Conservation (phyloP, 306 rosid species). For the Casuarina glauca region DNA sequence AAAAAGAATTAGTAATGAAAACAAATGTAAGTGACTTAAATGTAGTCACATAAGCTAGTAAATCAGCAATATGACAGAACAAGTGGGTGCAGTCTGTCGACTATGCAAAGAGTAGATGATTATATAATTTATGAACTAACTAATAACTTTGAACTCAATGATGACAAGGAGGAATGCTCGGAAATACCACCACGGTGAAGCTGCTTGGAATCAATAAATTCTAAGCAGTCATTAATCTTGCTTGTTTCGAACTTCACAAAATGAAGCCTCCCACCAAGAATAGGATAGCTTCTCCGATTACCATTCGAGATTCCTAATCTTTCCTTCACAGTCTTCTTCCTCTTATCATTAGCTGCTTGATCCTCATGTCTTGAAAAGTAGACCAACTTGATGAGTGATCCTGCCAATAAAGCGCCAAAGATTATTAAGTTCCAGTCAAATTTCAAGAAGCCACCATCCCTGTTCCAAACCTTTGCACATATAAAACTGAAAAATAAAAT, state of each 20-base stretch:
- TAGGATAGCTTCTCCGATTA: constrained; percentile 83
- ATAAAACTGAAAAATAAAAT: not conserved
- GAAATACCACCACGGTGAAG: constrained; percentile 82
- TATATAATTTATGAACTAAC: constrained; percentile 2
- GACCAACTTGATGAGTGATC: constrained; percentile 94
- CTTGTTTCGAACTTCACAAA: constrained; percentile 96
- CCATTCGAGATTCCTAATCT: constrained; percentile 72
- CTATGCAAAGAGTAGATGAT: constrained; percentile 3
- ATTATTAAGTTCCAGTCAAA: constrained; percentile 22
- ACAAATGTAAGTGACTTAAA: constrained; percentile 7
- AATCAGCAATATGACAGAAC: constrained; percentile 3
- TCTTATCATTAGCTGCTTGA: constrained; percentile 63
- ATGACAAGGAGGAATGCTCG: not conserved
- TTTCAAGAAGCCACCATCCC: constrained; percentile 15
- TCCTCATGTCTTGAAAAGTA: constrained; percentile 93
- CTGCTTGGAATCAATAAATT: constrained; percentile 90
- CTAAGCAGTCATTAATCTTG: constrained; percentile 92
- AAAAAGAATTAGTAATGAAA: not conserved
- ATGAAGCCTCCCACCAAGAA: constrained; percentile 98
- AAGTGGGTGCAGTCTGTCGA: not conserved
- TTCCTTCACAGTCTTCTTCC: constrained; percentile 68
- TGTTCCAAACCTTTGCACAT: not conserved
- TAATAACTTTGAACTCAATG: not conserved
- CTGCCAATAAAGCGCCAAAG: constrained; percentile 44
- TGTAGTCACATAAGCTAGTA: constrained; percentile 14